These are phyloP conservation scores for Russula vinacea DNA, from an alignment of 768 basidiomycete genomes.

Conservation along the genomic window DNA sequence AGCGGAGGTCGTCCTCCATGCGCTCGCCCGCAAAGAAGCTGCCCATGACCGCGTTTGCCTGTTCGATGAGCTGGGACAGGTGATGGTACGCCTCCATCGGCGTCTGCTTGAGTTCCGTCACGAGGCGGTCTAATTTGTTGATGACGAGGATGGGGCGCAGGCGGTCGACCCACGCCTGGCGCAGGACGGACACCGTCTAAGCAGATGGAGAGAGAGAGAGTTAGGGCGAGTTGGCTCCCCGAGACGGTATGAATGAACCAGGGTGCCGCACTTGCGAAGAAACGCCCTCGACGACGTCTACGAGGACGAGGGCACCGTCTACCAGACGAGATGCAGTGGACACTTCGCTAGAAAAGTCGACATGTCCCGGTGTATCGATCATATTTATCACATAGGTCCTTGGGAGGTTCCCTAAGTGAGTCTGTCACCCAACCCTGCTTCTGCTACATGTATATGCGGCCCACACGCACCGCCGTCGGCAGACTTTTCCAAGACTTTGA, in stretches of 20 bases:
- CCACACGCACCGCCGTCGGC: slow-evolving; percentile 53
- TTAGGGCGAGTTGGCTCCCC: not conserved
- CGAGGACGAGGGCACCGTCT: slow-evolving; percentile 92
- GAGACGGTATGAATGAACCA: not conserved
- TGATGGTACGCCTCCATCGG: slow-evolving; percentile 94
- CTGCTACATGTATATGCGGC: slow-evolving; percentile 11
- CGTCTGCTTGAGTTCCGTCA: slow-evolving; percentile 88
- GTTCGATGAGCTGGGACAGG: slow-evolving; percentile 88
- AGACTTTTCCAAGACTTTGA: slow-evolving; percentile 67
- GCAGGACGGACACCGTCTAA: slow-evolving; percentile 91
- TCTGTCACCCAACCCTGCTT: slow-evolving; percentile 37
- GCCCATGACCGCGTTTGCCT: slow-evolving; percentile 98
- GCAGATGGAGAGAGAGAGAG: not conserved
- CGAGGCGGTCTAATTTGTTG: slow-evolving; percentile 93
- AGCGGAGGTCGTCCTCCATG: slow-evolving; percentile 94
- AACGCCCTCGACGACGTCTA: slow-evolving; percentile 97
- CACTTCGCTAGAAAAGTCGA: slow-evolving; percentile 97
- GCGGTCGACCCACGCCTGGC: slow-evolving; percentile 90
- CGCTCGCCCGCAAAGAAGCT: slow-evolving; percentile 91
- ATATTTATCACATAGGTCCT: slow-evolving; percentile 87
- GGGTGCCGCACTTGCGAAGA: slow-evolving; percentile 78
- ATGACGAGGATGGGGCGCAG: slow-evolving; percentile 90
- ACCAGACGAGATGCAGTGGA: slow-evolving; percentile 91
- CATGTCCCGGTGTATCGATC: slow-evolving; percentile 98
- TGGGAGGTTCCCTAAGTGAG: slow-evolving; percentile 49